Base-by-base conservation (phyloP, 2,329 filamentous ascomycete genomes). In the Colletotrichum chrysophilum region DNA sequence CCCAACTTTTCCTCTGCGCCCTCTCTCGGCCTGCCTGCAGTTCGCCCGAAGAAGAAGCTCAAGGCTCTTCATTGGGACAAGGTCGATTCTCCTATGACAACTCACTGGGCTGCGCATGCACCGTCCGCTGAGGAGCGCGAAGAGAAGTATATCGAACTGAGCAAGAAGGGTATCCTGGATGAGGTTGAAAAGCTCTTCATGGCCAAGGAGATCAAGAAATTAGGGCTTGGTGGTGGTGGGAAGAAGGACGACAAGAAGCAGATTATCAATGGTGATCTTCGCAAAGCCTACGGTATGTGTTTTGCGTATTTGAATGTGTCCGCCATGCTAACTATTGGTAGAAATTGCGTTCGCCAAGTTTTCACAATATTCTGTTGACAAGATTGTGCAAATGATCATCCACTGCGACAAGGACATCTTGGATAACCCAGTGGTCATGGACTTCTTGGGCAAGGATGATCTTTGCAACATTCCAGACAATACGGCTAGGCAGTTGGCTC, bases 41-140 rank as follows among this genome's bases (percentile, higher is more conserved):
- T 96, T 68, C 90, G 96, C 80, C 96, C 97, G 26, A 98, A 98
- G 91, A 98, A 98, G 92, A 99, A 98, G 89, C 95, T 99, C 85
- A 99, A 99, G 92, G 96, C 96, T 75, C 90, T 99, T 79, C 97
- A 99, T 87, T 98, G 97, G 96, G 97, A 99, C 86, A 98, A 98
- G 88, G 95, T 99, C 70, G 97, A 99, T 85, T 91, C 94, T 69
- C 95, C 96, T 26, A 93, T 97, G 83, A 94, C 95, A 66, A 98
- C 96, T 70, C 95, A 98, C 80, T 98, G 96, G 96, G 96, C 96
- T 38, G 90, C 92, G 9, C 95, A 98, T 84, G 92, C 94, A 34
- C 94, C 95, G 7, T 97, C 95, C n/a, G 91, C 93, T 6, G 93
- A 97, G 83, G 94, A 94, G 76, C 95, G 96, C 82, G 97, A 99